Base-by-base conservation (phyloP, 306 rosid species). In the Parietaria judaica region DNA sequence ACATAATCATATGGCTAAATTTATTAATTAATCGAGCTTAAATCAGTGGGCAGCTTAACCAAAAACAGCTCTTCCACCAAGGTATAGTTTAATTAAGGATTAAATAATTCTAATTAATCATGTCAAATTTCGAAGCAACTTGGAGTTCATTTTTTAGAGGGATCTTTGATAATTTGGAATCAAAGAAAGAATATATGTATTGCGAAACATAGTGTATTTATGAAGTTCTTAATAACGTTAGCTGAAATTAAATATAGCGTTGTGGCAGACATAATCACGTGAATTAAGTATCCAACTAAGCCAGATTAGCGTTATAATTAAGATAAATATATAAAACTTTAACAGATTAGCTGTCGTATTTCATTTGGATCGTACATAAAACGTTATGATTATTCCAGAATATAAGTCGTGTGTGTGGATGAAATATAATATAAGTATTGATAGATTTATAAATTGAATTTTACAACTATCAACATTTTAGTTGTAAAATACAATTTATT, bases 281-380 rank as follows among this genome's bases (percentile, higher is more conserved):
- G 60, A 61, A 34, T 4, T 13, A 66, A 66, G 66, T 12, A 66
- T 63, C 9, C 34, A 14, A 34, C 15, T 51, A 50, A 36, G 50
- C 8, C 70, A 58, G 47, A n/a, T 48, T 8, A 23, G 2, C 3
- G 51, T 48, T 68, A 66, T 70, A 23, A 70, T 66, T 74, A 45
- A 57, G 54, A 8, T 70, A 23, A 23, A 62, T 77, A 67, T 65
- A 23, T 41, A 23, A 23, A 23, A 1, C 31, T 23, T 23, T 23
- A 23, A 23, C 31, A 23, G 2, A 23, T 23, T 23, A 23, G 31
- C 31, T 23, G 31, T 23, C 31, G 2, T 23, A 23, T 23, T 23
- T 23, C 31, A 1, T 23, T 23, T 23, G 31, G 31, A 23, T 23
- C 31, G 1, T 23, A 23, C 31, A 23, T 23, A 23, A 23, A 23